phyloP scores from a whole-genome alignment of 1,139 yeast genomes.

The Sugiyamaella grinbergsii region DNA sequence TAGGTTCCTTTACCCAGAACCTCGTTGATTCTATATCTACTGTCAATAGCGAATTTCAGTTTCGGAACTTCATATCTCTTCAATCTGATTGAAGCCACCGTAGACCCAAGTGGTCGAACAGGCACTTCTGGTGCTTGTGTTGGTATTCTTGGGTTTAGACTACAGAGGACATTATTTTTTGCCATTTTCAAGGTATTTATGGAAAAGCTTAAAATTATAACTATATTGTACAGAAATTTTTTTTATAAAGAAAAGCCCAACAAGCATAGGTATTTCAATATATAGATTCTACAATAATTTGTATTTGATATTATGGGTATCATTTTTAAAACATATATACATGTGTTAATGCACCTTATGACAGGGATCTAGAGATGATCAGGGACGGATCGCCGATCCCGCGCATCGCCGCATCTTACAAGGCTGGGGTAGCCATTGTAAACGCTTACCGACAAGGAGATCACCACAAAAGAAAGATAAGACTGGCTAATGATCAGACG shows the following conservation, averaged over 20 bases:
- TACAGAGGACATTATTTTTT: background rate
- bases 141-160: background rate
- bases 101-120: slow-evolving; percentile 9
- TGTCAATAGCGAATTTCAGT: slow-evolving; percentile 57
- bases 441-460: no score
- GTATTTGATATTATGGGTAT: background rate
- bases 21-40: slow-evolving; percentile 59
- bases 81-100: slow-evolving; percentile 8
- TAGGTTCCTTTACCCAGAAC: slow-evolving; percentile 85
- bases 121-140: slow-evolving; percentile 1
- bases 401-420: background rate
- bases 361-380: background rate
- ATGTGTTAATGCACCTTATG: no score
- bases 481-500: slow-evolving; percentile 10
- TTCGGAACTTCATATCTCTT: slow-evolving; percentile 3
- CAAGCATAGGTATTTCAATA: background rate
- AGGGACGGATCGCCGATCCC: background rate
- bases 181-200: no score
- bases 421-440: no score
- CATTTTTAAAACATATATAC: background rate
- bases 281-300: background rate
- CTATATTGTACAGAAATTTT: no score
- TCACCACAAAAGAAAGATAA: no score
- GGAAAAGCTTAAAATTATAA: no score
- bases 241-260: background rate